Base-by-base conservation (phyloP, 768 basidiomycete genomes). In the Podaxis mareebaensis region DNA sequence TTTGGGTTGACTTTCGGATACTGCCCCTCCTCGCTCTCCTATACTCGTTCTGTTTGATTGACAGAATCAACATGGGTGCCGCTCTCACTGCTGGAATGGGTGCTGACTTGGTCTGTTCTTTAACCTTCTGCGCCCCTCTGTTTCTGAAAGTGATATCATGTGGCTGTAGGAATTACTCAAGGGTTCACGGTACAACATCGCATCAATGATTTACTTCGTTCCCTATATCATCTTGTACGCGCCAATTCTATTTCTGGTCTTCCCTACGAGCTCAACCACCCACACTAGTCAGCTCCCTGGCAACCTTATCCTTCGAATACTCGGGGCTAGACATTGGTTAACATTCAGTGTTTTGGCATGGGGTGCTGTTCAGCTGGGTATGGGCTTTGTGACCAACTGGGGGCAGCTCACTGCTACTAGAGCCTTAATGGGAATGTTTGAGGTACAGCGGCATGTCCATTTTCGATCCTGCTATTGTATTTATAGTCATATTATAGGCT, bases 11-110 rank as follows among this genome's bases (percentile, higher is more conserved):
- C 65, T 76, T 72, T 68, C 75, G 79, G 46, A 76, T 81, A 40
- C 69, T 82, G 4, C 81, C 81, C 3, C 66, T 82, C 10, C 71
- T 81, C 3, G 74, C 76, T 4, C 53, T 79, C 57, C 68, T 80
- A 7, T 81, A 79, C 63, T 72, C 79, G 20, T 76, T 81, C 53
- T 76, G 78, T 20, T 64, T 82, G 40, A 78, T 82, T 63, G 81
- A 81, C 67, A 73, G 80, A 67, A 76, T 77, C 60, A 81, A 80
- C 66, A 70, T 80, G 53, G 80, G 77, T 22, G 75, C 76, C 26
- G 80, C 79, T 20, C 75, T 74, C 49, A 79, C 77, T 17, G 79
- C 79, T 15, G 79, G 79, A 42, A 80, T 82, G 79, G 78, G 77
- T 17, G 66, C 64, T 24, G 79, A 77, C 56, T 67, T 79, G 64